Base-by-base conservation (phyloP, 192 early-diverging fungal genomes). In the Dissophora globulifera region DNA sequence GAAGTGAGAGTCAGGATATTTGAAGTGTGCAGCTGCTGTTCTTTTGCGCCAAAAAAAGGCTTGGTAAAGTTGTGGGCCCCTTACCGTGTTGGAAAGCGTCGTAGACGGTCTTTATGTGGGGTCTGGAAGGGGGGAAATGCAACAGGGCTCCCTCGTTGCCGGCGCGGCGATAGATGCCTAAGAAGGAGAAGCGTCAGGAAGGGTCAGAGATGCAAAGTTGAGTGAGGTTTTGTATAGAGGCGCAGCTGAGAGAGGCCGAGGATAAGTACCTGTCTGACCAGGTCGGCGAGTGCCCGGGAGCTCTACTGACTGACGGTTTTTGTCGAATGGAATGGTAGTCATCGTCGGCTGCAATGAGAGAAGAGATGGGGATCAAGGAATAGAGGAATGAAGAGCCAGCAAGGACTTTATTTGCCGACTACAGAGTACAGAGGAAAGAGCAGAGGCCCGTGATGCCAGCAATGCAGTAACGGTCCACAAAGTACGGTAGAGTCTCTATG, bases 211-310 rank as follows among this genome's bases (percentile, higher is more conserved):
- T 4, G 38, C 17, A 19, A 7, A 5, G n/a, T 20, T 29, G 9
- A 25, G 46, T 20, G 23, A 22, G 3, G 27, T n/a, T n/a, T n/a
- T n/a, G n/a, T n/a, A n/a, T n/a, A 16, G 32, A 1, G 20, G 9
- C 15, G 22, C 7, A 30, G 27, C 27, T 58, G 12, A 6, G 16
- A 35, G 5, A 54, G 20, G n/a, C 19, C 30, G 1, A 5, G 22
- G 5, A 13, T 10, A 23, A 11, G 22, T 64, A 86, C 85, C 84
- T 2, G 86, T 84, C 64, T 84, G 81, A n/a, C 86, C 86, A 42
- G 81, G 80, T 19, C 79, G 64, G 49, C 75, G 62, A 8, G 79
- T 75, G 23, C 78, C 72, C 5, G 86, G 86, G 9, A 88, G 42
- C 50, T 86, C 86, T 22, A 82, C 63, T 6, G 79, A 48, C 49